Percentiles rank a stretch among this genome's conserved stretches.
phyloP scores from a whole-genome alignment of 202 grass and related monocot species.

The Cymbopogon flexuosus region DNA sequence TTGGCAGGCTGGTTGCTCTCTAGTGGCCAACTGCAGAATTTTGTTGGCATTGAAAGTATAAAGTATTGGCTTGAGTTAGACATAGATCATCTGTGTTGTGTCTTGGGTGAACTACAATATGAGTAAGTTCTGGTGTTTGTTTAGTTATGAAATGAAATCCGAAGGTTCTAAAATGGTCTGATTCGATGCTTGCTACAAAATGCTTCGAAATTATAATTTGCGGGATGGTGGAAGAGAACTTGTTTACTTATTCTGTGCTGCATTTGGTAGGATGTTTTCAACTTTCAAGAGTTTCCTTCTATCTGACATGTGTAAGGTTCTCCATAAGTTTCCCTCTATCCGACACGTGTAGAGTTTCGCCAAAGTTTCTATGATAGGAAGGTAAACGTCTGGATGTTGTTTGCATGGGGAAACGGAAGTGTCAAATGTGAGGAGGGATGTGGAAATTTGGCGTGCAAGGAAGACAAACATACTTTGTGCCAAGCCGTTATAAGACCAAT shows the following conservation, averaged over 20 bases:
- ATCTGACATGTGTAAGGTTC: not conserved
- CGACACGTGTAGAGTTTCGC: not conserved
- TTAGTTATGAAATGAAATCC: not conserved
- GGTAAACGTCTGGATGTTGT: not conserved
- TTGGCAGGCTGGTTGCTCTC: not conserved
- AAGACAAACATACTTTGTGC: not conserved
- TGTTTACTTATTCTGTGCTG: not conserved
- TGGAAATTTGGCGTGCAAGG: not conserved
- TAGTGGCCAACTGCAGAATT: not conserved
- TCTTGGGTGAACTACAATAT: not conserved
- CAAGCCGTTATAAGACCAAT: not conserved
- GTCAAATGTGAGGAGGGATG: not conserved
- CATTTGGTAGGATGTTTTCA: not conserved
- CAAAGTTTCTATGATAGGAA: not conserved
- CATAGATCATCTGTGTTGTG: no score
- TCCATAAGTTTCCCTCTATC: not conserved
- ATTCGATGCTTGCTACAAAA: not conserved
- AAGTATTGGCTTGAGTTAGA: no score
- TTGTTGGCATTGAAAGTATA: not conserved
- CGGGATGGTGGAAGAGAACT: not conserved
- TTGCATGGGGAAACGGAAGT: not conserved
- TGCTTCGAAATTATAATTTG: not conserved
- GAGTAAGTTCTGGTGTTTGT: not conserved
- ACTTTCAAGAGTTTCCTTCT: not conserved
- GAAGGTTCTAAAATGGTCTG: not conserved